Conservation (phyloP, 306 rosid species). For the Cucumis melo region DNA sequence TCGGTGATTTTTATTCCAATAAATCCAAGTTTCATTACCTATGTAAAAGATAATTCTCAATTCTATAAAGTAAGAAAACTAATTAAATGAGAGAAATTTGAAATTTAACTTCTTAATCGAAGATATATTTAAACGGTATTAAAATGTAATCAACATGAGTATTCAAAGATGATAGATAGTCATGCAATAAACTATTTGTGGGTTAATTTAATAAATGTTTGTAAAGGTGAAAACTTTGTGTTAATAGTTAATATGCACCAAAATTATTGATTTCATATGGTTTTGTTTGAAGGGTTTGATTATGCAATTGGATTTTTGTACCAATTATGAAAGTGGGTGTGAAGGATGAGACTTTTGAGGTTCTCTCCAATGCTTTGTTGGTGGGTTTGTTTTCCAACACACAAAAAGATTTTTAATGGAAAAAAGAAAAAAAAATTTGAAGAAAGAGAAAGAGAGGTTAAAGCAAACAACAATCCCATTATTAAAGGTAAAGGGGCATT, state of each 20-base stretch:
- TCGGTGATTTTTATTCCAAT: not conserved
- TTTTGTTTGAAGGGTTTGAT: not conserved
- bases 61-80: no score
- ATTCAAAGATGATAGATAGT: not conserved
- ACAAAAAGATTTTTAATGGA: not conserved
- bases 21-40: not conserved
- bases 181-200: not conserved
- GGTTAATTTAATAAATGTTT: not conserved
- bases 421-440: not conserved
- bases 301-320: not conserved
- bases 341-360: constrained; percentile 3
- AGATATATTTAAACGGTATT: no score
- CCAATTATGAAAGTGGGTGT: constrained; percentile 1
- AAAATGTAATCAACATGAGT: no score
- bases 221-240: not conserved
- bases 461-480: constrained; percentile 16
- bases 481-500: constrained; percentile 30
- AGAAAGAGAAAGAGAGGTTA: not conserved
- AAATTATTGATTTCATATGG: not conserved
- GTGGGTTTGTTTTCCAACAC: constrained; percentile 11
- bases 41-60: no score
- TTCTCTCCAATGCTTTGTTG: constrained; percentile 3
- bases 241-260: not conserved
- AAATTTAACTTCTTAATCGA: no score
- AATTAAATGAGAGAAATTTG: no score